A percentile compares a stretch with the other conserved stretches of the same genome.
These are phyloP conservation scores for Jamesozyma spencerorum DNA, from an alignment of 805 yeast species.

Conservation along the genomic window DNA sequence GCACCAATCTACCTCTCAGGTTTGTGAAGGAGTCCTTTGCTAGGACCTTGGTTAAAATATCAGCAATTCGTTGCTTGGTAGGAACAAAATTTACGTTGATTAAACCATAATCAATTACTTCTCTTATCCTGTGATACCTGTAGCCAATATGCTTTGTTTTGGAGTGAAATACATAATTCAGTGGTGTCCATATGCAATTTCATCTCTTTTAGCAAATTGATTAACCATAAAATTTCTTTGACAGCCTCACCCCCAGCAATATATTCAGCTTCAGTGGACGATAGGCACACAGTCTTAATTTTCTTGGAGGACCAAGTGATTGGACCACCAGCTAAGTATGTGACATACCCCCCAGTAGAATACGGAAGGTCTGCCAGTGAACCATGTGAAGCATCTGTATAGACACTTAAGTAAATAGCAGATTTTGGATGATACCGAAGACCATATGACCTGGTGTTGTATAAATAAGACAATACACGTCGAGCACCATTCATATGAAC, in stretches of 20 bases:
- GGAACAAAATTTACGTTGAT: no score
- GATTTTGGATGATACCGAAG: conserved; percentile 1
- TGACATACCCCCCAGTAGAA: conserved; percentile 10
- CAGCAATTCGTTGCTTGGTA: no score
- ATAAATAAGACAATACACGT: conserved; percentile 5
- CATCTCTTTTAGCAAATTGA: conserved; percentile 4
- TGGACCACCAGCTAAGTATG: conserved; percentile 6
- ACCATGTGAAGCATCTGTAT: conserved; percentile 5
- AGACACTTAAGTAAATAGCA: neutral
- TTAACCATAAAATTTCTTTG: conserved; percentile 5
- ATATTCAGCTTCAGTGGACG: conserved; percentile 10
- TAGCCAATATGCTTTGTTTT: conserved; percentile 8
- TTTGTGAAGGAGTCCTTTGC: neutral
- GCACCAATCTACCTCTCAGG: neutral
- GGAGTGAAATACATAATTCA: conserved; percentile 1
- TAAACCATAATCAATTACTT: conserved; percentile 3
- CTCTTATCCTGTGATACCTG: conserved; percentile 6
- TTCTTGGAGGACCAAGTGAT: conserved; percentile 12
- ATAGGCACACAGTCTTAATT: conserved; percentile 6
- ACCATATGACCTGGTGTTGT: conserved; percentile 2
- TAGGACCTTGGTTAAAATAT: neutral
- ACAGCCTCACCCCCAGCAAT: conserved; percentile 8
- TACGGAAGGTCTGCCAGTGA: conserved; percentile 5
- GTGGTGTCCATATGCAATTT: neutral
- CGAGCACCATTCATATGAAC: conserved; percentile 5